These are phyloP conservation scores for Yamadazyma songkhlaensis DNA, from an alignment of 1,139 yeast species.

Conservation along the genomic window DNA sequence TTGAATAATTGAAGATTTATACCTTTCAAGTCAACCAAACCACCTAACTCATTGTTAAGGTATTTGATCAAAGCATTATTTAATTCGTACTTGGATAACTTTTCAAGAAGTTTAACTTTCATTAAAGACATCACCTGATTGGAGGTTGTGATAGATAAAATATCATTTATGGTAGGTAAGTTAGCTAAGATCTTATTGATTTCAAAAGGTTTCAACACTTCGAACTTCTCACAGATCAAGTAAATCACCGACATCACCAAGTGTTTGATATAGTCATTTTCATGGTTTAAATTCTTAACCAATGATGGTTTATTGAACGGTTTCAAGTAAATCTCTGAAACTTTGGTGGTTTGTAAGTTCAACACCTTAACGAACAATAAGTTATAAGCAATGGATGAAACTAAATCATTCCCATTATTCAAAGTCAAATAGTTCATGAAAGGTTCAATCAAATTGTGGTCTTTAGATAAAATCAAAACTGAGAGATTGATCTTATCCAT, in stretches of 20 bases:
- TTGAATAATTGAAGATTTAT: slow-evolving; percentile 12
- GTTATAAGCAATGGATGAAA: slow-evolving; percentile 83
- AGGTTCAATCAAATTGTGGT: slow-evolving; percentile 75
- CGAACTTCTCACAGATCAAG: slow-evolving; percentile 53
- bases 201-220: slow-evolving; percentile 23
- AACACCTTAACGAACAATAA: slow-evolving; percentile 59
- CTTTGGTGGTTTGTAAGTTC: slow-evolving; percentile 48
- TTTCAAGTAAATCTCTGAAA: slow-evolving; percentile 62
- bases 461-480: slow-evolving; percentile 45
- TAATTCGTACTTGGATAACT: slow-evolving; percentile 8
- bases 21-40: slow-evolving; percentile 7
- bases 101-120: slow-evolving; percentile 9
- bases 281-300: slow-evolving; percentile 54
- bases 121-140: slow-evolving; percentile 7
- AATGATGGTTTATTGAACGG: slow-evolving; percentile 61
- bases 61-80: slow-evolving; percentile 9
- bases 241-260: slow-evolving; percentile 25
- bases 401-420: slow-evolving; percentile 61
- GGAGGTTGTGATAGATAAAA: slow-evolving; percentile 6
- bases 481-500: slow-evolving; percentile 57
- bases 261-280: slow-evolving; percentile 45
- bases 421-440: slow-evolving; percentile 57
- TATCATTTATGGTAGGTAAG: slow-evolving; percentile 11
- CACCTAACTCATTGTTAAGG: slow-evolving; percentile 2
- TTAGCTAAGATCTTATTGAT: slow-evolving; percentile 9